Percentiles rank a stretch among this genome's conserved stretches.
phyloP scores from a whole-genome alignment of 1,284 basidiomycete genomes.

The Moesziomyces antarcticus region DNA sequence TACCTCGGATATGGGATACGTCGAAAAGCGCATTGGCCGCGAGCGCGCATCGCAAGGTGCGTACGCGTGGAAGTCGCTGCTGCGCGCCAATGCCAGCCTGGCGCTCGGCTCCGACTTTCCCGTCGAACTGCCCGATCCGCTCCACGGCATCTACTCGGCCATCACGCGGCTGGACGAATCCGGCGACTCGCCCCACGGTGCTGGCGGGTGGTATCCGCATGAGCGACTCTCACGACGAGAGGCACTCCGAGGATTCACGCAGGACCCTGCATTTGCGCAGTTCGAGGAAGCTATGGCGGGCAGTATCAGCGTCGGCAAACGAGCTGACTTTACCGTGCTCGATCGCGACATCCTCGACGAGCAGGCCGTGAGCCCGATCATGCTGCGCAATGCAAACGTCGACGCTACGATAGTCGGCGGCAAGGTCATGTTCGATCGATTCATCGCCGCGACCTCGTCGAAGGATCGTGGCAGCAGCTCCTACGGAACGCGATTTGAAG shows the following conservation, averaged over 20 bases:
- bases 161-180: slow-evolving; percentile 77
- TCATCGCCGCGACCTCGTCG: neutral
- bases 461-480: neutral
- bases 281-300: slow-evolving; percentile 78
- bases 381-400: slow-evolving; percentile 79
- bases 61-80: slow-evolving; percentile 85
- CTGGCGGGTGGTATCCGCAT: slow-evolving; percentile 74
- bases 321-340: slow-evolving; percentile 85
- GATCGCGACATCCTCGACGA: slow-evolving; percentile 80
- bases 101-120: slow-evolving; percentile 92
- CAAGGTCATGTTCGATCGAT: slow-evolving; percentile 74
- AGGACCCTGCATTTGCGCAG: slow-evolving; percentile 85
- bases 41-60: slow-evolving; percentile 76
- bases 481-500: neutral
- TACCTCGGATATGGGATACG: slow-evolving; percentile 87
- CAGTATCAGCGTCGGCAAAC: slow-evolving; percentile 77
- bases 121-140: slow-evolving; percentile 69
- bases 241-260: slow-evolving; percentile 78
- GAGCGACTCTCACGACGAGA: slow-evolving; percentile 80
- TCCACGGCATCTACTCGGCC: slow-evolving; percentile 83
- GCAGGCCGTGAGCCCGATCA: slow-evolving; percentile 70
- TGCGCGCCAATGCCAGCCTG: slow-evolving; percentile 72
- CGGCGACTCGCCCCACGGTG: slow-evolving; percentile 83
- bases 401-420: slow-evolving; percentile 84
- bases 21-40: slow-evolving; percentile 50